Percentiles rank a stretch among this genome's conserved stretches.
phyloP scores from a whole-genome alignment of 192 early-diverging fungal species.

The Backusella australiensis region DNA sequence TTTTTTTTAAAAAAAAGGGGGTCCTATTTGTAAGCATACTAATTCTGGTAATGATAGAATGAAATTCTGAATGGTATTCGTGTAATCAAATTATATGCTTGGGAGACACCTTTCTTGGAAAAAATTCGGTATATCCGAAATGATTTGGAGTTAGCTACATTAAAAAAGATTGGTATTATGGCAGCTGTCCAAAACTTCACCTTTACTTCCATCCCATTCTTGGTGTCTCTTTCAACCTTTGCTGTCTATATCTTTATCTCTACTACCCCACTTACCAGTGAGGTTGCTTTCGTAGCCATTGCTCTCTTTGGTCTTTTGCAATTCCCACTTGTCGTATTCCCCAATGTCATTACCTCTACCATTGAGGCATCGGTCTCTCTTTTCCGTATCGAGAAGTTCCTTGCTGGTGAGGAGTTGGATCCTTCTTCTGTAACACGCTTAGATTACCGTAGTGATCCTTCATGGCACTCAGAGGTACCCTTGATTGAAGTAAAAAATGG shows the following conservation, averaged over 20 bases:
- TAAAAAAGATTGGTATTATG: slow-evolving; percentile 73
- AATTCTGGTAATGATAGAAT: slow-evolving; percentile 35
- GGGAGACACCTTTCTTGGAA: slow-evolving; percentile 80
- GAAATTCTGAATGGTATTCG: slow-evolving; percentile 90
- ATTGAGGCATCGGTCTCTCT: slow-evolving; percentile 86
- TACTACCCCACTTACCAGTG: slow-evolving; percentile 53
- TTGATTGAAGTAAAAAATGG: slow-evolving; percentile 50
- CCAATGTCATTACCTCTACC: slow-evolving; percentile 71
- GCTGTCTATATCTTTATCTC: slow-evolving; percentile 66
- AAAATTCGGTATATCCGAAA: slow-evolving; percentile 64
- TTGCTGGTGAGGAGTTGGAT: slow-evolving; percentile 82
- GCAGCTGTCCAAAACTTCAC: slow-evolving; percentile 71
- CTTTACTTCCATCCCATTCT: slow-evolving; percentile 82
- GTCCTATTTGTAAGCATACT: not conserved
- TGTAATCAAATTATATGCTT: slow-evolving; percentile 96
- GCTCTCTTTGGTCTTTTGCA: slow-evolving; percentile 90
- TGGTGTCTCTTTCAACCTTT: slow-evolving; percentile 86
- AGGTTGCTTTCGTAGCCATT: slow-evolving; percentile 83
- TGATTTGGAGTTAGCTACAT: slow-evolving; percentile 72
- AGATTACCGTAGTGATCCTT: slow-evolving; percentile 19
- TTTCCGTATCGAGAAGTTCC: slow-evolving; percentile 75
- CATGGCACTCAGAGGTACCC: slow-evolving; percentile 13
- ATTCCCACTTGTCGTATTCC: slow-evolving; percentile 85
- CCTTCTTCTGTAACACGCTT: slow-evolving; percentile 53
- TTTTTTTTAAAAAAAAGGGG: not conserved